Percentiles rank a stretch among this genome's conserved stretches.
Evolutionary conservation across 176 grass and related monocot species (phyloP).

Genomic region (Rhynchospora tenuis): DNA sequence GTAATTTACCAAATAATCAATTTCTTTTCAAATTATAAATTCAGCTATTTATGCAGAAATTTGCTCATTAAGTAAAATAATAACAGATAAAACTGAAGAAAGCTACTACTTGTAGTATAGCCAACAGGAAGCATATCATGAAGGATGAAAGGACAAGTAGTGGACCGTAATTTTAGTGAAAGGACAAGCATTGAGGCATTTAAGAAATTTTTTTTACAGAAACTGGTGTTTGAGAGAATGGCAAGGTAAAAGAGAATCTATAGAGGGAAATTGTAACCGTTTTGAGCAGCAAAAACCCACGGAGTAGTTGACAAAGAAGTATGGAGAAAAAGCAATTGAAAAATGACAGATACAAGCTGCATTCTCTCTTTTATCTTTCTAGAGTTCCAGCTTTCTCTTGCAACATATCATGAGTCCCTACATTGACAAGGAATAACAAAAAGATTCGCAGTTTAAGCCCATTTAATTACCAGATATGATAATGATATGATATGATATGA

Average conservation of each 20-base stretch:
- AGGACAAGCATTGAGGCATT: not conserved
- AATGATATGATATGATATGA: too few species aligned
- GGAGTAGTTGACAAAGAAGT: conserved; percentile 25
- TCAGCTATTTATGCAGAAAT: not conserved
- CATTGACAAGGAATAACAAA: too few species aligned
- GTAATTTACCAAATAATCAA: not conserved
- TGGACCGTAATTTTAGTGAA: not conserved
- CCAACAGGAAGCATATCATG: not conserved
- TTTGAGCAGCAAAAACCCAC: conserved; percentile 26
- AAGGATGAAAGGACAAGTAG: not conserved
- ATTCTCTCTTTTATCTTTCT: conserved; percentile 1
- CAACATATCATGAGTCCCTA: too few species aligned
- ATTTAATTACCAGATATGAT: too few species aligned
- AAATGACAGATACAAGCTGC: conserved; percentile 36
- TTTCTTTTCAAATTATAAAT: not conserved
- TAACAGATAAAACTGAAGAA: not conserved
- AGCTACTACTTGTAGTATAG: not conserved
- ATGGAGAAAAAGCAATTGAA: conserved; percentile 38
- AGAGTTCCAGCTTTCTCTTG: conserved; percentile 7
- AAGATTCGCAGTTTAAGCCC: too few species aligned
- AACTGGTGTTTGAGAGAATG: not conserved
- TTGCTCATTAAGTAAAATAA: not conserved
- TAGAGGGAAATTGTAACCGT: conserved; percentile 34
- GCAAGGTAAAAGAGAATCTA: not conserved
- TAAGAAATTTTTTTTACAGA: not conserved